Base-by-base conservation (phyloP, 164 flowering plant species). In the Sextonia rubra region DNA sequence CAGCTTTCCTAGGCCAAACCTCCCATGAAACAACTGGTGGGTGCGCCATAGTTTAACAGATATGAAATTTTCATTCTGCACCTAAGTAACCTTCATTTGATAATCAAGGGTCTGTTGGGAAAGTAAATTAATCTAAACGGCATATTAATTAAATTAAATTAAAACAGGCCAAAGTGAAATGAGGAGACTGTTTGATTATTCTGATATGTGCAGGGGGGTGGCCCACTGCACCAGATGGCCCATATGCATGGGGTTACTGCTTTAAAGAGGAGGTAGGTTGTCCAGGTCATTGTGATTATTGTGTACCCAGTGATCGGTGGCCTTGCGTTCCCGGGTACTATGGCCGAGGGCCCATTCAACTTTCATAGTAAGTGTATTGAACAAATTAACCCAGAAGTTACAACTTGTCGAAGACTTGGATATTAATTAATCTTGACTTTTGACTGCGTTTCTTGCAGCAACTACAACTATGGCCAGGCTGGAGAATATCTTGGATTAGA, bases 1-100 rank as follows among this genome's bases (percentile, higher is more conserved):
- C 88, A 0, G 91, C 89, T 63, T 88, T 86, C 75, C 77, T 88
- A 4, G 91, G 80, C n/a, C 87, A 87, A 37, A 74, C 83, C 37
- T 78, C 85, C 4, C 86, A 87, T 26, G 86, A 84, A 56, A 87
- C 91, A 63, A 75, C 82, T n/a, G 83, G 90, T 71, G 18, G 4
- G 8, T 49, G 60, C n/a, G 12, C 22, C 60, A 55, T 55, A 6
- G 5, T 32, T 32, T 32, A 32, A 32, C 44, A n/a, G n/a, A n/a
- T n/a, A 2, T 3, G 9, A 32, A 32, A 7, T 0, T 5, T 32
- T 32, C 5, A 32, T 32, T 7, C 1, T 32, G 44, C 44, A 7
- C 44, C 44, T 7, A 32, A 32, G 44, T 32, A n/a, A n/a, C n/a
- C n/a, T n/a, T 32, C 7, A 32, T 32, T 6, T 32, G 44, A 32